Conservation (phyloP, 2,329 filamentous ascomycete genomes). For the Ophidiomyces ophidiicola region DNA sequence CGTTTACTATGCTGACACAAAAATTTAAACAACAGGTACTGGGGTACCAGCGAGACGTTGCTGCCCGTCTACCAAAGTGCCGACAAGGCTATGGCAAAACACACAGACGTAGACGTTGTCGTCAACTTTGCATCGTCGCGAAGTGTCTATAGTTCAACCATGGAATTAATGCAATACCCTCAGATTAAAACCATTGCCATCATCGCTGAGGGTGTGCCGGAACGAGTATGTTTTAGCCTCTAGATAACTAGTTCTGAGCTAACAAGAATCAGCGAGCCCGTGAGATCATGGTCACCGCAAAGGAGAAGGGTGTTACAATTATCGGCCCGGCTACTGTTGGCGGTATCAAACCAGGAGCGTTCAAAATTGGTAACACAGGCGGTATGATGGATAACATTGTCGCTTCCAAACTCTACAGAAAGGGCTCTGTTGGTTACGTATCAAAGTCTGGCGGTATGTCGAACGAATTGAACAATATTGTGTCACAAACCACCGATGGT, state of each 20-base stretch:
- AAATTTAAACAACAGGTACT: constrained; percentile 52
- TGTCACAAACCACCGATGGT: constrained; percentile 89
- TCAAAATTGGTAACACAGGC: constrained; percentile 99
- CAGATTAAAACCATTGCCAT: constrained; percentile 99
- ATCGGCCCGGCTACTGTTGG: constrained; percentile 96
- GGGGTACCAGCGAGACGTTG: constrained; percentile 98
- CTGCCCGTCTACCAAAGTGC: constrained; percentile 96
- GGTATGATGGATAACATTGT: constrained; percentile 99
- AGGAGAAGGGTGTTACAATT: constrained; percentile 98
- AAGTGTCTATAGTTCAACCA: constrained; percentile 94
- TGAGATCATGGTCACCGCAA: constrained; percentile 90
- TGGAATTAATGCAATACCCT: constrained; percentile 94
- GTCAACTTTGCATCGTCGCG: constrained; percentile 99
- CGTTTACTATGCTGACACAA: constrained; percentile 7
- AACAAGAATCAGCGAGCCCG: constrained; percentile 59
- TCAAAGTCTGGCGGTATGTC: constrained; percentile 99
- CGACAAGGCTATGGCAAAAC: constrained; percentile 86
- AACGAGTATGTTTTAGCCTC: constrained; percentile 53
- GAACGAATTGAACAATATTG: constrained; percentile 99
- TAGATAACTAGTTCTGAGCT: constrained; percentile 3
- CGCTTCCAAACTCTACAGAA: constrained; percentile 98
- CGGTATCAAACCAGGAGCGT: constrained; percentile 97
- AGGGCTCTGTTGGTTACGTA: constrained; percentile 96
- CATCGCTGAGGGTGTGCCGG: constrained; percentile 97
- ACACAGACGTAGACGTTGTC: constrained; percentile 90